Conservation (phyloP, 106 monocot species). For the Cymbidium sinense region DNA sequence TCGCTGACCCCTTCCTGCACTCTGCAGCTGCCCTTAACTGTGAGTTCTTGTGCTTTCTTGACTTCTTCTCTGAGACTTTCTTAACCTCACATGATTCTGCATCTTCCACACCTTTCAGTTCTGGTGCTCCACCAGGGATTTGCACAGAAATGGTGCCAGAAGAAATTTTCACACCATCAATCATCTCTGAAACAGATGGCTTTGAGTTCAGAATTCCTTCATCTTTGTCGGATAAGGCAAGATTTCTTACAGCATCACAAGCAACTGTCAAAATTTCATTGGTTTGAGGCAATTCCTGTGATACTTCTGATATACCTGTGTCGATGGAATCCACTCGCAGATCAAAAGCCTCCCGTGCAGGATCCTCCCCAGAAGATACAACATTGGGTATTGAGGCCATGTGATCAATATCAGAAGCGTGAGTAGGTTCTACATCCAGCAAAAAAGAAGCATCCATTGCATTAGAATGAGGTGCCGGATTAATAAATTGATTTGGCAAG, state of each 20-base stretch:
- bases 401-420: conserved; percentile 1
- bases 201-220: conserved; percentile 6
- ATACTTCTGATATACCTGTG: neutral
- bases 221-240: neutral
- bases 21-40: conserved; percentile 30
- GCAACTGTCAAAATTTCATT: conserved; percentile 5
- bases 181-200: conserved; percentile 20
- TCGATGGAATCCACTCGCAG: neutral
- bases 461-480: conserved; percentile 12
- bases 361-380: neutral
- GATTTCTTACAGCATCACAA: conserved; percentile 10
- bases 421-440: conserved; percentile 9
- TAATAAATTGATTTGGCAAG: conserved; percentile 51
- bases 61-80: conserved; percentile 70
- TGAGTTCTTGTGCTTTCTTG: conserved; percentile 71
- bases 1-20: conserved; percentile 33
- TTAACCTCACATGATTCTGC: conserved; percentile 41
- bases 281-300: conserved; percentile 3
- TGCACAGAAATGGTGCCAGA: conserved; percentile 12
- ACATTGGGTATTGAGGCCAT: neutral
- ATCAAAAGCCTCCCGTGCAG: conserved; percentile 3
- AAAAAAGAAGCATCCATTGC: neutral
- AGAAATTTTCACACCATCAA: conserved; percentile 32
- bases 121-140: conserved; percentile 9
- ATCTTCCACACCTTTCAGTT: conserved; percentile 26